phyloP scores from a whole-genome alignment of 2,329 filamentous ascomycete genomes.

The Cladophialophora carrionii region DNA sequence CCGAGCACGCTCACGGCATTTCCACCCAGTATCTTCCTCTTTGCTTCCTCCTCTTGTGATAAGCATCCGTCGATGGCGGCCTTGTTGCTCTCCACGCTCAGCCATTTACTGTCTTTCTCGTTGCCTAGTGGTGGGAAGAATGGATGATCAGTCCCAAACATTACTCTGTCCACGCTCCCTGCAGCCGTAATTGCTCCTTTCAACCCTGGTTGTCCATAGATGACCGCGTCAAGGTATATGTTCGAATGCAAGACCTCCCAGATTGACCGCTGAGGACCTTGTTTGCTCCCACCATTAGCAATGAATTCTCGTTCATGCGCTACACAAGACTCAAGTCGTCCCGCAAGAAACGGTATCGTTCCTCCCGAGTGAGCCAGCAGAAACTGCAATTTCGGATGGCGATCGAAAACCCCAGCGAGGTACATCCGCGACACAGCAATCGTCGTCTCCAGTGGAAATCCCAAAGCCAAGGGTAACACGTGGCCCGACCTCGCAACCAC shows the following conservation, averaged over 20 bases:
- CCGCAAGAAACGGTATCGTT: constrained; percentile 84
- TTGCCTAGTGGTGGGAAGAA: constrained; percentile 49
- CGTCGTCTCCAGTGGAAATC: constrained; percentile 90
- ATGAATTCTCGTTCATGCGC: constrained; percentile 77
- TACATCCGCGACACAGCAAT: constrained; percentile 88
- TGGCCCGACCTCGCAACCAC: constrained; percentile 76
- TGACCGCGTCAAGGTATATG: constrained; percentile 77
- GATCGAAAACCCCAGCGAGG: constrained; percentile 81
- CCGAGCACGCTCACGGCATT: constrained; percentile 51
- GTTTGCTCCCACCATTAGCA: constrained; percentile 63
- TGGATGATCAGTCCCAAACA: constrained; percentile 53
- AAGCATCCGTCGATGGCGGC: constrained; percentile 49
- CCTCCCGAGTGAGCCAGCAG: constrained; percentile 87
- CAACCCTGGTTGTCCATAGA: constrained; percentile 59
- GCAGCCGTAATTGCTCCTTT: constrained; percentile 77
- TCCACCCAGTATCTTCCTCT: constrained; percentile 48
- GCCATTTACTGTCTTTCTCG: constrained; percentile 46
- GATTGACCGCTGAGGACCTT: constrained; percentile 60
- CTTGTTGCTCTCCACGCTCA: constrained; percentile 54
- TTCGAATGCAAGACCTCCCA: constrained; percentile 73
- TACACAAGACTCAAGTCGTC: constrained; percentile 85
- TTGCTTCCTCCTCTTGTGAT: constrained; percentile 40
- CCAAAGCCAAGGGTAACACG: constrained; percentile 80
- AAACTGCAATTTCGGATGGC: constrained; percentile 69
- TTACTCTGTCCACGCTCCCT: constrained; percentile 43